A percentile compares a stretch with the other conserved stretches of the same genome.
Evolutionary conservation across 2,329 filamentous ascomycete genomes (phyloP).

Genomic region (Fusarium algeriense): DNA sequence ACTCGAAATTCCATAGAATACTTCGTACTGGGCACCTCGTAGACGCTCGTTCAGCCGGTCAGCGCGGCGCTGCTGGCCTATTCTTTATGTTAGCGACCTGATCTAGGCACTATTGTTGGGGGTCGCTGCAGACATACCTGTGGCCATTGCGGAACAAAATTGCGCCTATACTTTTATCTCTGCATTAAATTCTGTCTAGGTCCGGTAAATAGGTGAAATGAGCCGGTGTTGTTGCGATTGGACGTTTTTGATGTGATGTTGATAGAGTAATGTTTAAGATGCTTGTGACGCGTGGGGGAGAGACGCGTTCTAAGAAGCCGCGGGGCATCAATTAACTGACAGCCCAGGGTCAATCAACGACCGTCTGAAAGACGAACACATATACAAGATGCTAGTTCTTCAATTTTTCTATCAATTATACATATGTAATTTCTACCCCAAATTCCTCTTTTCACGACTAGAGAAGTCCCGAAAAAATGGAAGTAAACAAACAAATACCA

Average conservation of each 20-base stretch:
- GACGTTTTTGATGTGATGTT: slow-evolving; percentile 29
- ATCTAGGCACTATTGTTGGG: neutral
- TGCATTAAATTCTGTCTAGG: slow-evolving; percentile 11
- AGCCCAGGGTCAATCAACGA: neutral
- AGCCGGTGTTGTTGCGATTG: slow-evolving; percentile 3
- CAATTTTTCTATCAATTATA: neutral
- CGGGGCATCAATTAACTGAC: slow-evolving; percentile 34
- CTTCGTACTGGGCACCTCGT: slow-evolving; percentile 71
- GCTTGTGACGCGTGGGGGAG: slow-evolving; percentile 40
- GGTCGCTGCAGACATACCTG: slow-evolving; percentile 44
- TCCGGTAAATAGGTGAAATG: neutral
- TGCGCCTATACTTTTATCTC: neutral
- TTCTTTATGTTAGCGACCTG: slow-evolving; percentile 8
- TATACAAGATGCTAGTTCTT: neutral
- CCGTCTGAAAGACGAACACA: neutral
- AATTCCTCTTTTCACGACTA: fast-evolving
- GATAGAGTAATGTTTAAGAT: slow-evolving; percentile 41
- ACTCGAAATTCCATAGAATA: fast-evolving
- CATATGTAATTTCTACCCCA: neutral
- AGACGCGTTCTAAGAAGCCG: slow-evolving; percentile 42
- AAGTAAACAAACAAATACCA: neutral
- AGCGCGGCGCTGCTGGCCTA: slow-evolving; percentile 64
- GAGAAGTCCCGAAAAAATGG: too few species aligned
- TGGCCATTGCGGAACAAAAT: slow-evolving; percentile 50
- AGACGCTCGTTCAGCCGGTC: slow-evolving; percentile 74